Conservation (phyloP, 441 rosid genomes). For the Populus hybrid region DNA sequence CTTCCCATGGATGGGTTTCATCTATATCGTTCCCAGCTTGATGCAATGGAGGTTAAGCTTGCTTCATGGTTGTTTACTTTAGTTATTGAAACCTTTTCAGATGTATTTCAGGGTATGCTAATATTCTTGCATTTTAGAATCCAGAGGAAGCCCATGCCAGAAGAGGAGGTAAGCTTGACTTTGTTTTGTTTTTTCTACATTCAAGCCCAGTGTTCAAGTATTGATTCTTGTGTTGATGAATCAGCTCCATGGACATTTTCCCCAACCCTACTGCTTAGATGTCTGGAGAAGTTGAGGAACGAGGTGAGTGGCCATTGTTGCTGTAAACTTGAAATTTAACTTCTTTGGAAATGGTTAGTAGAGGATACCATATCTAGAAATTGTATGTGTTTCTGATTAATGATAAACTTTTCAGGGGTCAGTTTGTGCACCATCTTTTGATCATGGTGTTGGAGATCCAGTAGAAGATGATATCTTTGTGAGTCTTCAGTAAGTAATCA, state of each 20-base stretch:
- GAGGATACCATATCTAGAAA: background rate
- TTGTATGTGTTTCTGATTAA: constrained; percentile 7
- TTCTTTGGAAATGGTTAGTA: background rate
- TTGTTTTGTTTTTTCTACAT: constrained; percentile 8
- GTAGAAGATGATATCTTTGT: constrained; percentile 84
- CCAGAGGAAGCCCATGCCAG: constrained; percentile 96
- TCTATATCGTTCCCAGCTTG: constrained; percentile 80
- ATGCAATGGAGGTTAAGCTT: constrained; percentile 82
- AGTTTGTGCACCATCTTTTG: constrained; percentile 83
- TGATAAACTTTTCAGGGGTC: constrained; percentile 52
- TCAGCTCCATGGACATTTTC: constrained; percentile 94
- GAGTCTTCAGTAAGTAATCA: constrained; percentile 68
- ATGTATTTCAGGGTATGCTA: constrained; percentile 19
- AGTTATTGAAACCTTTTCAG: constrained; percentile 3
- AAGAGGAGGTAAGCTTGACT: constrained; percentile 75
- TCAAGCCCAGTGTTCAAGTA: constrained; percentile 14
- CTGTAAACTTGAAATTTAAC: constrained; percentile 1
- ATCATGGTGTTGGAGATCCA: constrained; percentile 93
- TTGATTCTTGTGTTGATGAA: constrained; percentile 25
- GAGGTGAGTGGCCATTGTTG: constrained; percentile 44
- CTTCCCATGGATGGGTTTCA: constrained; percentile 98
- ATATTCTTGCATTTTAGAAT: constrained; percentile 40
- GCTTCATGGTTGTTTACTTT: background rate
- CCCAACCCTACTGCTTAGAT: constrained; percentile 56
- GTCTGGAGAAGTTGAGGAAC: constrained; percentile 60